Percentiles rank a stretch among this genome's conserved stretches.
Conservation (phyloP, 495 filamentous ascomycete species). For the Podospora didyma region DNA sequence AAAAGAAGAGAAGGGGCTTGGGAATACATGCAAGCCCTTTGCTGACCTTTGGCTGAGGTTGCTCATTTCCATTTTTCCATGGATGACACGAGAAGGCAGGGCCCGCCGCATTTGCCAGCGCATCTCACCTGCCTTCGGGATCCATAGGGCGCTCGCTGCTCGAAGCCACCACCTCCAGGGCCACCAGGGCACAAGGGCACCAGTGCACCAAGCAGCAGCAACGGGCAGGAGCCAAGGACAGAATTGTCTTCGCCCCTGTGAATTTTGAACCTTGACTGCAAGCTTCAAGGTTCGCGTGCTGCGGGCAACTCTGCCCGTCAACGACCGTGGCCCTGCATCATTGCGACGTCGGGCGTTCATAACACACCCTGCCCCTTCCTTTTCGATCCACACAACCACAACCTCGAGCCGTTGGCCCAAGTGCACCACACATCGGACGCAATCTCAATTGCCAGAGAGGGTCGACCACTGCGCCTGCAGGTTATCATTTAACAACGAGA, state of each 20-base stretch:
- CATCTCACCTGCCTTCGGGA: too few species aligned
- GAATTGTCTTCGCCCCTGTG: neutral
- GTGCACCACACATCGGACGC: neutral
- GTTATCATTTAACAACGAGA: too few species aligned
- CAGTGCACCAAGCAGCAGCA: too few species aligned
- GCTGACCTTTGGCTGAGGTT: neutral
- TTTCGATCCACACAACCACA: slow-evolving; percentile 16
- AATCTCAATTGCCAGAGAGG: neutral
- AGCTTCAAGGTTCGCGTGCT: neutral
- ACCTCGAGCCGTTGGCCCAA: neutral
- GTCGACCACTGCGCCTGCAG: too few species aligned
- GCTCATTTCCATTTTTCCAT: too few species aligned
- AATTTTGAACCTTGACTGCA: neutral
- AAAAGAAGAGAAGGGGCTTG: too few species aligned
- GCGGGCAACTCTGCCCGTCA: slow-evolving; percentile 2
- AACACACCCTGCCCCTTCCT: slow-evolving; percentile 17
- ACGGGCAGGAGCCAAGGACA: too few species aligned
- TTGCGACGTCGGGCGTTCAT: slow-evolving; percentile 19
- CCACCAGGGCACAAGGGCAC: too few species aligned
- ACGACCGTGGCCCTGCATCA: slow-evolving; percentile 9
- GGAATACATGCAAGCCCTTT: neutral
- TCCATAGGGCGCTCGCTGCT: too few species aligned
- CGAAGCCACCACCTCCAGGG: too few species aligned
- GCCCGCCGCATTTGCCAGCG: too few species aligned
- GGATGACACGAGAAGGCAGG: too few species aligned